A percentile compares a stretch with the other conserved stretches of the same genome.
Conservation (phyloP, 2,329 filamentous ascomycete genomes). For the Rhexocercosporidium sp. region DNA sequence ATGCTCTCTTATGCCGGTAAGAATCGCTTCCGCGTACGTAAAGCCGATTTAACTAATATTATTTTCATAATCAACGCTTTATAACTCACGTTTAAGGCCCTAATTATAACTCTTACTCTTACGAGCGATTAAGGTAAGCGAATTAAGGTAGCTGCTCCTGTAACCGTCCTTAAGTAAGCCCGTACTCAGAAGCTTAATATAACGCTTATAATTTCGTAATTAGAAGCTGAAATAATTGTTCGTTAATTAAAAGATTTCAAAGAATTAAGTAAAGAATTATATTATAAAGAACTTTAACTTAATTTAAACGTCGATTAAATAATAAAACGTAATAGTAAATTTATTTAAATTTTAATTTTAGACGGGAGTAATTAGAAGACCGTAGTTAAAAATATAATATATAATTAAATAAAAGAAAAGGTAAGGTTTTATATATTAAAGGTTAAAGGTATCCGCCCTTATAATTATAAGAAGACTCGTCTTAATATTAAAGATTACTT, state of each 20-base stretch:
- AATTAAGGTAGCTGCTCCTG: constrained; percentile 5
- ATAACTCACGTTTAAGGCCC: neutral
- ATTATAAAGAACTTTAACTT: neutral
- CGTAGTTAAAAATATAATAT: neutral
- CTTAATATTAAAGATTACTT: constrained; percentile 15
- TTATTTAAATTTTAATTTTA: constrained; percentile 12
- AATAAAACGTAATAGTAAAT: constrained; percentile 13
- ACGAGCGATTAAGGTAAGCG: constrained; percentile 4
- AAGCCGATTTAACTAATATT: constrained; percentile 9
- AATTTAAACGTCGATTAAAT: no score
- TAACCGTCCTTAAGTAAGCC: constrained; percentile 5
- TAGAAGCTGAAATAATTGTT: constrained; percentile 5
- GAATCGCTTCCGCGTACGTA: constrained; percentile 6
- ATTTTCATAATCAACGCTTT: constrained; percentile 10
- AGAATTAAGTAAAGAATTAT: neutral
- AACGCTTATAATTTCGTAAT: constrained; percentile 1
- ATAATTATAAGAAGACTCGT: constrained; percentile 5
- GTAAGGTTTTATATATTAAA: constrained; percentile 14
- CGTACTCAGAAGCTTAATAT: neutral
- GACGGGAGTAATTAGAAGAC: constrained; percentile 8
- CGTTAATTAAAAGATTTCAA: constrained; percentile 12
- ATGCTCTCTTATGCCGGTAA: constrained; percentile 5
- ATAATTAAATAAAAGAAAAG: constrained; percentile 5
- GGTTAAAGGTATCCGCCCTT: constrained; percentile 5
- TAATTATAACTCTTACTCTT: constrained; percentile 3